phyloP scores from a whole-genome alignment of 192 early-diverging fungal species.

The Coemansia guatemalensis region DNA sequence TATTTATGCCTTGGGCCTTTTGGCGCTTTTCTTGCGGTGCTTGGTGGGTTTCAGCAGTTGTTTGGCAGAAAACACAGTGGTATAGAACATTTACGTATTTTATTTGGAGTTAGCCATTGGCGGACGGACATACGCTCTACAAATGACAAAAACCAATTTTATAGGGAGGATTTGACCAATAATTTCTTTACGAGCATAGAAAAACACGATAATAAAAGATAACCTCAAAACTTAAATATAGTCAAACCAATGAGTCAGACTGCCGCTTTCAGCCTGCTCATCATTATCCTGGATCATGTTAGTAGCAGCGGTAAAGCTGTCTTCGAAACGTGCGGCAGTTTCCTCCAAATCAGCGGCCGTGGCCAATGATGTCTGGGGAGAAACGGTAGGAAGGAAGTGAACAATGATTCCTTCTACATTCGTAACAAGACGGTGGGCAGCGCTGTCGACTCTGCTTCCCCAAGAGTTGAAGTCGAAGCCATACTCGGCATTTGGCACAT shows the following conservation, averaged over 20 bases:
- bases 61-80: too few relatives aligned
- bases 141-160: too few relatives aligned
- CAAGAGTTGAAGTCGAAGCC: constrained; percentile 45
- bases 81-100: too few relatives aligned
- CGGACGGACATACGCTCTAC: too few relatives aligned
- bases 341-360: background rate
- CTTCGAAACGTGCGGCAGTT: background rate
- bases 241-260: constrained; percentile 5
- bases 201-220: background rate
- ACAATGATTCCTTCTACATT: constrained; percentile 36
- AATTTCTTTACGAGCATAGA: too few relatives aligned
- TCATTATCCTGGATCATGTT: background rate
- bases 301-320: constrained; percentile 4
- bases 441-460: constrained; percentile 34
- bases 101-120: too few relatives aligned
- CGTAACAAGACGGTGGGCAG: constrained; percentile 29
- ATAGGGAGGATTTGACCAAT: too few relatives aligned
- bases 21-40: too few relatives aligned
- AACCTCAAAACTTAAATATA: background rate
- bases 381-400: constrained; percentile 15
- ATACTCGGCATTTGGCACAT: background rate
- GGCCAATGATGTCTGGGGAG: background rate
- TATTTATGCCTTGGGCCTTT: too few relatives aligned
- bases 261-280: background rate
- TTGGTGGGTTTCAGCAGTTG: too few relatives aligned